Evolutionary conservation across 768 basidiomycete genomes (phyloP).

Genomic region (Fibroporia radiculosa): DNA sequence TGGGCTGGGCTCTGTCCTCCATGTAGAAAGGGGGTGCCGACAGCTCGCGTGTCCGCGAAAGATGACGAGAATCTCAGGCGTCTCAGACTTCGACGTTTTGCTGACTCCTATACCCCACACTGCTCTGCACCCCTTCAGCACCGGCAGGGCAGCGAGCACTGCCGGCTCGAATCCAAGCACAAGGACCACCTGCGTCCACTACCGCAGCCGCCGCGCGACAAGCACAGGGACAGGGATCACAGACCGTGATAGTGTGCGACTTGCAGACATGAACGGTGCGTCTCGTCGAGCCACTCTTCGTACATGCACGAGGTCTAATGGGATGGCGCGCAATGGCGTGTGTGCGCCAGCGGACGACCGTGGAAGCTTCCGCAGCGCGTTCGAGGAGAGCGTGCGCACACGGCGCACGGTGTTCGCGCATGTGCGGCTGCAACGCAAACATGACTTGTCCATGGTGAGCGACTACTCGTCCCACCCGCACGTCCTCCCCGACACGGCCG

Average conservation of each 20-base stretch:
- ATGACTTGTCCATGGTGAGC: constrained; percentile 21
- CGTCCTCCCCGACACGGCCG: constrained; percentile 28
- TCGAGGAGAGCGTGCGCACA: constrained; percentile 46
- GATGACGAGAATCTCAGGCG: too few species aligned
- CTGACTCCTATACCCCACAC: constrained; percentile 2
- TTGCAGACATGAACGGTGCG: constrained; percentile 44
- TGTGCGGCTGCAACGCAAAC: constrained; percentile 50
- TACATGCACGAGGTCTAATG: too few species aligned
- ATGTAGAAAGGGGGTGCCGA: too few species aligned
- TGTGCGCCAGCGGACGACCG: constrained; percentile 50
- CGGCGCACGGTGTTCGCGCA: constrained; percentile 48
- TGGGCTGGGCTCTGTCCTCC: too few species aligned
- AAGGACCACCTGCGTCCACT: background rate
- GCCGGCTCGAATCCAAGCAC: background rate
- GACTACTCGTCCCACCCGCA: constrained; percentile 33
- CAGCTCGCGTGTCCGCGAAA: too few species aligned
- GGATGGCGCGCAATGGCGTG: constrained; percentile 1
- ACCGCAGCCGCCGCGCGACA: background rate
- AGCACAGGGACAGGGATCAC: constrained; percentile 3
- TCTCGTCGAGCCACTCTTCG: too few species aligned
- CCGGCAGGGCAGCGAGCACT: background rate
- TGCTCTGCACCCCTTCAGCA: background rate
- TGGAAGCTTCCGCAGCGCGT: constrained; percentile 33
- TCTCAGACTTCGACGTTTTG: too few species aligned
- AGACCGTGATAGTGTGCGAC: too few species aligned